phyloP scores from a whole-genome alignment of 2,329 filamentous ascomycete species.

The Shiraia bambusicola region DNA sequence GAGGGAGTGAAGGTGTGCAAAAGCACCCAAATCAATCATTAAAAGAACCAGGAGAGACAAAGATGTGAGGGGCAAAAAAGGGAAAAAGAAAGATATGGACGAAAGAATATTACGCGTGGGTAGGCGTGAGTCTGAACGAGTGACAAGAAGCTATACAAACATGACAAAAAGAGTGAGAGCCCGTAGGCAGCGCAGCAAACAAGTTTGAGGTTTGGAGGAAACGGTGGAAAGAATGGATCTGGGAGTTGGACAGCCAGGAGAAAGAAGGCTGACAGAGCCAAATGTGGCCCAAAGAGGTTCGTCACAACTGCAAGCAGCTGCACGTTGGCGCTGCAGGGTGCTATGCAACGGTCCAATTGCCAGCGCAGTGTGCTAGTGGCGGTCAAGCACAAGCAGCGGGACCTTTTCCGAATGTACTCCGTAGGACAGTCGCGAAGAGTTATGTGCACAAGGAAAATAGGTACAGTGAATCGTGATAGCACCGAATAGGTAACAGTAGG shows the following conservation, averaged over 20 bases:
- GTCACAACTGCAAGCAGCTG: constrained; percentile 32
- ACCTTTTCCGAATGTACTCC: constrained; percentile 19
- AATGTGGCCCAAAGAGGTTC: constrained; percentile 28
- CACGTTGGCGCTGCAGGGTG: constrained; percentile 36
- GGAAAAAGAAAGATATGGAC: constrained; percentile 16
- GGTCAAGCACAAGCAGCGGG: constrained; percentile 30
- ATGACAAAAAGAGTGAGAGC: constrained; percentile 40
- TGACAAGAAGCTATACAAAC: constrained; percentile 39
- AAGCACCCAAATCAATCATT: constrained; percentile 33
- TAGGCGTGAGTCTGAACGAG: constrained; percentile 30
- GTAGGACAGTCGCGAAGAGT: no score
- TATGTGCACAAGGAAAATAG: no score
- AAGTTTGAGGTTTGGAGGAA: constrained; percentile 30
- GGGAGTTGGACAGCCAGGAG: constrained; percentile 33
- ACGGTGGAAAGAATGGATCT: constrained; percentile 30
- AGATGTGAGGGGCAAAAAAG: constrained; percentile 17
- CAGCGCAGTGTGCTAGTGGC: constrained; percentile 24
- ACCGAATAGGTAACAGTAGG: no score
- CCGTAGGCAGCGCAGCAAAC: constrained; percentile 43
- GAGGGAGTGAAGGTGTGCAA: constrained; percentile 23
- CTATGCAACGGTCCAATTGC: constrained; percentile 32
- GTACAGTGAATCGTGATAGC: no score
- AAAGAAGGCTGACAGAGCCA: constrained; percentile 22
- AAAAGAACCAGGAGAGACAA: constrained; percentile 34
- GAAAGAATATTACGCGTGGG: constrained; percentile 23